Conservation (phyloP, 2,329 filamentous ascomycete genomes). For the Calonectria pseudoturangicola region DNA sequence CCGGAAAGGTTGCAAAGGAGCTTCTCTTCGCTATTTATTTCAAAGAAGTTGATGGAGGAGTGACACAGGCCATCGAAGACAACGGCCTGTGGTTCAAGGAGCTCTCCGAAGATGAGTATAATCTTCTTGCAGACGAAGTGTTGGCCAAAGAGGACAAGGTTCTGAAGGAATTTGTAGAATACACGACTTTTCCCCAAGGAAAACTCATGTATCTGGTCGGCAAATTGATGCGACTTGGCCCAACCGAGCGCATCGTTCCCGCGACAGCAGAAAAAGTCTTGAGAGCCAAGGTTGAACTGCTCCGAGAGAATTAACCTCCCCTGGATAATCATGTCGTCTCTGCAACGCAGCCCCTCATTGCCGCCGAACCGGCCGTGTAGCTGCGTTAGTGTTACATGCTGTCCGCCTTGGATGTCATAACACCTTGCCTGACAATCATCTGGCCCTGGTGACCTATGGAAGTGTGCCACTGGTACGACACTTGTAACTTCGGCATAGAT, state of each 20-base stretch:
- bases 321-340: slow-evolving; percentile 28
- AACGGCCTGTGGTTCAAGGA: slow-evolving; percentile 74
- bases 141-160: slow-evolving; percentile 68
- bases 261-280: slow-evolving; percentile 69
- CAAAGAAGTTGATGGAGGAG: slow-evolving; percentile 64
- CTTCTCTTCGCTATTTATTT: slow-evolving; percentile 72
- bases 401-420: slow-evolving; percentile 26
- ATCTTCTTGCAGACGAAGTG: slow-evolving; percentile 65
- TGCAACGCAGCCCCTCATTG: slow-evolving; percentile 41
- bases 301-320: slow-evolving; percentile 44
- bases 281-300: slow-evolving; percentile 56
- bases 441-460: slow-evolving; percentile 42
- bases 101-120: slow-evolving; percentile 69
- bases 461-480: slow-evolving; percentile 46
- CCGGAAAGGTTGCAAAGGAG: slow-evolving; percentile 75
- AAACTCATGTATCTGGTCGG: slow-evolving; percentile 78
- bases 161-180: slow-evolving; percentile 66
- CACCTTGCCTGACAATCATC: slow-evolving; percentile 36
- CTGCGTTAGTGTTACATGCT: slow-evolving; percentile 47
- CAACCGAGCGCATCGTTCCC: slow-evolving; percentile 74
- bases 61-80: slow-evolving; percentile 66
- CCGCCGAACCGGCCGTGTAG: slow-evolving; percentile 40
- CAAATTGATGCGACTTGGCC: slow-evolving; percentile 73
- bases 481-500: slow-evolving; percentile 42
- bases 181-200: slow-evolving; percentile 70